These are phyloP conservation scores for Pleurotus ostreatus DNA, from an alignment of 768 basidiomycete genomes.

Conservation along the genomic window DNA sequence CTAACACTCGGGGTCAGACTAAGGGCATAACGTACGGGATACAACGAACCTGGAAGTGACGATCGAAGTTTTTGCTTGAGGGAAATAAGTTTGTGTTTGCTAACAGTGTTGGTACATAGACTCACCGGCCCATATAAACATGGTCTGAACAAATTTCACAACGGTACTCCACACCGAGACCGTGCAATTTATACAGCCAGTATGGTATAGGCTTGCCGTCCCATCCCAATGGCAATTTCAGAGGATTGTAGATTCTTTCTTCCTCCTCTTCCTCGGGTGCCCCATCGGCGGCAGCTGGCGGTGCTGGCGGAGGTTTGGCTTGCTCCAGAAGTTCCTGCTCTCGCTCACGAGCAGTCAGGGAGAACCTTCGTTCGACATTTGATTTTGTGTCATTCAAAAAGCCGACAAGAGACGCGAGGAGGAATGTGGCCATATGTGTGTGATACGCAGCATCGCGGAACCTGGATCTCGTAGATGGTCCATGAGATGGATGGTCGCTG, in stretches of 20 bases:
- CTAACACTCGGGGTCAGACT: constrained; percentile 27
- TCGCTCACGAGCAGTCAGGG: constrained; percentile 94
- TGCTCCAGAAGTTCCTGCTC: constrained; percentile 89
- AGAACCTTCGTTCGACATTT: constrained; percentile 95
- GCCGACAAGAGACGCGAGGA: constrained; percentile 60
- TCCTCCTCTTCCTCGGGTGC: constrained; percentile 77
- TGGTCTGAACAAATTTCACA: constrained; percentile 98
- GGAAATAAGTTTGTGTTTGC: background rate
- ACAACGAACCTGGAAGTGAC: constrained; percentile 79
- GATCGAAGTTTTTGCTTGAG: constrained; percentile 87
- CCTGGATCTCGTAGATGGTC: constrained; percentile 45
- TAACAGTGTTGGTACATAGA: background rate
- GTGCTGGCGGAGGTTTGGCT: constrained; percentile 44
- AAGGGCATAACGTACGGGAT: background rate
- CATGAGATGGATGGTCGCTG: constrained; percentile 20
- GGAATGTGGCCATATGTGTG: constrained; percentile 63
- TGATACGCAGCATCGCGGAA: constrained; percentile 64
- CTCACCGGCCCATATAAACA: constrained; percentile 92
- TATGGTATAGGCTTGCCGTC: constrained; percentile 99
- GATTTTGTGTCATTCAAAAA: constrained; percentile 87
- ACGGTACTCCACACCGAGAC: constrained; percentile 94
- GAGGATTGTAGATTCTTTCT: constrained; percentile 95
- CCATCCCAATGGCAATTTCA: constrained; percentile 95
- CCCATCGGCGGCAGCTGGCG: constrained; percentile 42
- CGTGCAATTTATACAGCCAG: constrained; percentile 97